Base-by-base conservation (phyloP, 352 stramenopile genomes). In the Phytophthora pseudosyringae region DNA sequence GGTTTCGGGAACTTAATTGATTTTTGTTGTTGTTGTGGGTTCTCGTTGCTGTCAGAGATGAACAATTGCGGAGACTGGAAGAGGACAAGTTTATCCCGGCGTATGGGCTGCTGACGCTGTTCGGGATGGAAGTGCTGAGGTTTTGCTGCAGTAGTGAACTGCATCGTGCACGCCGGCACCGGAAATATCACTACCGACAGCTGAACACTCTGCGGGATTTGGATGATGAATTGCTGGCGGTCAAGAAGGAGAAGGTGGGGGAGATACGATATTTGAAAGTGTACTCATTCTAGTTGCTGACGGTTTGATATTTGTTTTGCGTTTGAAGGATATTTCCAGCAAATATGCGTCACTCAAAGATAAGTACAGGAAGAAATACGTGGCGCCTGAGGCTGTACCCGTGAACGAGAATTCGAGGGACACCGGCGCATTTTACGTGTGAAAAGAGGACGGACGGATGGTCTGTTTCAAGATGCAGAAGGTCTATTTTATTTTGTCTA, bases 321-420 rank as follows among this genome's bases (percentile, higher is more conserved):
- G 29, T 13, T 6, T 50, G 31, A 47, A 91, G 83, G 80, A 91
- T 40, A 84, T 94, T 61, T 87, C 80, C 29, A 77, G 40, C 57
- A 94, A 91, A 69, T 94, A 91, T 56, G 68, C 83, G 26, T 66
- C 59, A n/a, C 65, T 94, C 33, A 87, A 84, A 54, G 76, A 89
- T 59, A 89, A 88, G 47, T 94, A 94, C 69, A 76, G 71, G 33
- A 86, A 88, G 64, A 94, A 94, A 59, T 91, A 94, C 60, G 59
- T 78, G 25, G 66, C 77, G 3, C 75, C 69, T 0, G 73, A 85
- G 54, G 49, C 73, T 43, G 73, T 61, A 13, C 56, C 66, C 3
- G 68, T 80, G 11, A 59, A 68, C 7, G 56, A 55, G 18, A 59
- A 49, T 53, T 47, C 59, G 9, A 62, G 56, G 18, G 62, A 47